Conservation (phyloP, 345 rosid genomes). For the Boechera divaricarpa region DNA sequence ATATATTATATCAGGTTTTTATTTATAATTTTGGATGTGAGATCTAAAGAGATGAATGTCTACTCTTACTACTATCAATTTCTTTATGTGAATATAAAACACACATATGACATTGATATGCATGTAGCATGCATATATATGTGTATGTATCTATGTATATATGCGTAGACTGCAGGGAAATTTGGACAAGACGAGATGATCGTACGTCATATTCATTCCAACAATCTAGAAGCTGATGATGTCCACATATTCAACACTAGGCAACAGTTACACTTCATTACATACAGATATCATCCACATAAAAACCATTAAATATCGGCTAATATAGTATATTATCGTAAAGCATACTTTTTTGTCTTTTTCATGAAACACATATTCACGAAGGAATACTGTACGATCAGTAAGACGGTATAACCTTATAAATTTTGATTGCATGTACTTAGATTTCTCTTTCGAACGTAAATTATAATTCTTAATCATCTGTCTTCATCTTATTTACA, state of each 20-base stretch:
- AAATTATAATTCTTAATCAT: not conserved
- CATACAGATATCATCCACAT: conserved; percentile 22
- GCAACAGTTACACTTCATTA: conserved; percentile 16
- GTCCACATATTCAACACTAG: conserved; percentile 41
- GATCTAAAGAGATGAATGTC: conserved; percentile 8
- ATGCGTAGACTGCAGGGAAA: not conserved
- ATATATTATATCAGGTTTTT: not conserved
- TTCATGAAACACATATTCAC: conserved; percentile 20
- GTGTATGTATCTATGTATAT: not conserved
- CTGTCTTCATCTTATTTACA: conserved; percentile 10
- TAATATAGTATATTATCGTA: conserved; percentile 6
- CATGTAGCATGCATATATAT: conserved; percentile 1
- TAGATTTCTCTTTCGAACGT: conserved; percentile 10
- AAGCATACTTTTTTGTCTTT: conserved; percentile 10
- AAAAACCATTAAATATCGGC: conserved; percentile 12
- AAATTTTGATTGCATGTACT: conserved; percentile 14
- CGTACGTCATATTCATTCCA: conserved; percentile 34
- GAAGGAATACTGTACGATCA: conserved; percentile 4
- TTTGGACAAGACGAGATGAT: conserved; percentile 23
- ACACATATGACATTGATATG: conserved; percentile 1
- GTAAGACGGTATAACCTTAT: not conserved
- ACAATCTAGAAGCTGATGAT: conserved; percentile 31
- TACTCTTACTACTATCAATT: not conserved
- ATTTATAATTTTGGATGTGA: not conserved
- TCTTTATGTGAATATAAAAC: not conserved